Conservation (phyloP, 768 basidiomycete genomes). For the Xerocomellus intermedius region DNA sequence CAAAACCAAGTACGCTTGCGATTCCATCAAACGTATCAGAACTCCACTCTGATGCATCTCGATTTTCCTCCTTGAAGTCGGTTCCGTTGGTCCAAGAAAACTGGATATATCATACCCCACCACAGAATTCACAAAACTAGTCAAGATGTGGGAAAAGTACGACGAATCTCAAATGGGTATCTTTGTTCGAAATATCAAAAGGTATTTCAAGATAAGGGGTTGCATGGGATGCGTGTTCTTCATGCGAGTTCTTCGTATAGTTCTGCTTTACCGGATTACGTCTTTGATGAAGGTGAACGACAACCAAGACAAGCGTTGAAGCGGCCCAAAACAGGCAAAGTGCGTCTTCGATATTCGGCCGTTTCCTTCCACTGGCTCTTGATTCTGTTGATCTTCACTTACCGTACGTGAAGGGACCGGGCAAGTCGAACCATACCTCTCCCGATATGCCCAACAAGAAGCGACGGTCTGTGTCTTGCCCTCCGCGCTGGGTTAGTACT, state of each 20-base stretch:
- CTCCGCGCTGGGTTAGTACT: conserved; percentile 16
- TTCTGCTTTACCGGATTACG: conserved; percentile 73
- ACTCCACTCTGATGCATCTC: conserved; percentile 17
- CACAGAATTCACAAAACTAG: conserved; percentile 89
- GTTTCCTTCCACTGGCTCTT: conserved; percentile 11
- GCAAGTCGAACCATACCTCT: conserved; percentile 60
- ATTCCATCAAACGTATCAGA: conserved; percentile 12
- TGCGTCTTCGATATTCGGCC: conserved; percentile 33
- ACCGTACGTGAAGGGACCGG: conserved; percentile 50
- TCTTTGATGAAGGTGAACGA: conserved; percentile 80
- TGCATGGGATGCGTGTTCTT: conserved; percentile 13
- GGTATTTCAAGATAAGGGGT: conserved; percentile 43
- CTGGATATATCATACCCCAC: conserved; percentile 98
- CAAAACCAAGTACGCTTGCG: conserved; percentile 73
- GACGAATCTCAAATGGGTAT: conserved; percentile 93
- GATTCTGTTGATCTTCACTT: conserved; percentile 19
- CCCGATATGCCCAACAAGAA: conserved; percentile 80
- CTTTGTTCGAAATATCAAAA: conserved; percentile 88
- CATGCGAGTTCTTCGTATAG: conserved; percentile 39
- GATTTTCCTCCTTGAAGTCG: conserved; percentile 48
- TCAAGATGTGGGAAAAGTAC: conserved; percentile 94
- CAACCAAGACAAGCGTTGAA: conserved; percentile 70
- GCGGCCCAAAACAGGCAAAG: conserved; percentile 64
- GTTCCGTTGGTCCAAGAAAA: conserved; percentile 71
- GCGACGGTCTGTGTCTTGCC: conserved; percentile 61